Base-by-base conservation (phyloP, 2,329 filamentous ascomycete species). In the Colletotrichum echinochloae region DNA sequence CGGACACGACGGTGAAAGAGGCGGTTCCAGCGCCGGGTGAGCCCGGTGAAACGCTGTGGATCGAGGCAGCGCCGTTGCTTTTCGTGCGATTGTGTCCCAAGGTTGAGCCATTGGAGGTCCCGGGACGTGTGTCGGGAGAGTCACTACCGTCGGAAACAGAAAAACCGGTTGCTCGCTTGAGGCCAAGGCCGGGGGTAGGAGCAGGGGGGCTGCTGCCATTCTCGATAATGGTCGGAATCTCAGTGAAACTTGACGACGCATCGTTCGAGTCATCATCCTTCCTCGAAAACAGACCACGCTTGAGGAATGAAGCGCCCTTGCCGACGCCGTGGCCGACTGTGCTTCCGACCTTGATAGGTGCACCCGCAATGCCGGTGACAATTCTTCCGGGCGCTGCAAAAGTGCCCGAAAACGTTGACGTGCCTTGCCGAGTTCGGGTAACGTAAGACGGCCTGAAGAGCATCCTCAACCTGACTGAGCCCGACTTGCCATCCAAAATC, bases 381-480 rank as follows among this genome's bases (percentile, higher is more conserved):
- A 99, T 94, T 81, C 95, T 95, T 57, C 93, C 93, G 35, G 96
- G 94, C 1, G 91, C 87, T 6, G 91, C 92, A 79, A 98, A 98
- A 1, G 94, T 97, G 39, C 95, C 95, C 0, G 92, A 91, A 83
- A 99, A 97, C 1, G 95, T 98, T 0, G 94, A 94, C 0, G 94
- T 96, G 61, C 96, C 96, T 80, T 98, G 94, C 59, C 94, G 89
- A 16, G 92, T 89, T 65, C 96, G 91, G 18, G 92, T 92, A 71
- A 99, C 92, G 77, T 98, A 99, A 78, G 94, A 91, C 16, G 96
- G 94, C 72, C 94, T 94, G 89, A 99, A 99, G 30, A 98, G 84
- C 78, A 99, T 88, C 74, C 94, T 92, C 72, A 99, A 81, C 57
- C 94, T 89, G 60, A 99, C 85, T 2, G 88, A 89, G 37, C 96